Conservation (phyloP, 208 protist genomes). For the Wallacemonas collosoma region DNA sequence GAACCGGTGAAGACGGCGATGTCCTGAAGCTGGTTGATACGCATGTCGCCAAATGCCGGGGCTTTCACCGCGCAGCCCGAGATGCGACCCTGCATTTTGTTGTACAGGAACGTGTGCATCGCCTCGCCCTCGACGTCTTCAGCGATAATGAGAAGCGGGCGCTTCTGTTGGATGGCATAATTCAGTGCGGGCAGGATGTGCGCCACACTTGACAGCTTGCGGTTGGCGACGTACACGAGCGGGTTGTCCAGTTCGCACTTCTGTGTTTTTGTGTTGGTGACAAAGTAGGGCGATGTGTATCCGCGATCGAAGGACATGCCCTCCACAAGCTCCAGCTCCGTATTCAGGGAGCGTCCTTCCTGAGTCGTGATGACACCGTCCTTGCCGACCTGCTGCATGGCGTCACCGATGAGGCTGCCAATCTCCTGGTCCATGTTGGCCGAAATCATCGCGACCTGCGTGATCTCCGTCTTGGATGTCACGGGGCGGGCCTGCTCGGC, state of each 20-base stretch:
- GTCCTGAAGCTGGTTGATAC: slow-evolving; percentile 98
- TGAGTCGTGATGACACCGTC: slow-evolving; percentile 99
- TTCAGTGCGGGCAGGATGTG: slow-evolving; percentile 87
- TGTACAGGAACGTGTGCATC: slow-evolving; percentile 95
- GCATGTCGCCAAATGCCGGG: slow-evolving; percentile 99
- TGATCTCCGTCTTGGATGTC: slow-evolving; percentile 97
- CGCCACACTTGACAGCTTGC: slow-evolving; percentile 78
- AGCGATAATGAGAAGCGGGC: slow-evolving; percentile 87
- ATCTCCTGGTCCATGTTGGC: slow-evolving; percentile 99
- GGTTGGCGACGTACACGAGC: slow-evolving; percentile 93
- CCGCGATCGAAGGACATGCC: slow-evolving; percentile 99
- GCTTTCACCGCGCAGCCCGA: slow-evolving; percentile 95
- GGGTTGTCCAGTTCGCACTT: slow-evolving; percentile 97
- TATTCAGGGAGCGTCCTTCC: slow-evolving; percentile 98
- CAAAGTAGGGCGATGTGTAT: slow-evolving; percentile 99
- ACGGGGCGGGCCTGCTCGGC: slow-evolving; percentile 95
- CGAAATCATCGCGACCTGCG: slow-evolving; percentile 99
- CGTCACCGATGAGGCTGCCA: slow-evolving; percentile 98
- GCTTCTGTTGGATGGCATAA: slow-evolving; percentile 83
- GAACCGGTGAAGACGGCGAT: slow-evolving; percentile 99
- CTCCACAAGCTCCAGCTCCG: slow-evolving; percentile 98
- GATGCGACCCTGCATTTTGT: slow-evolving; percentile 89
- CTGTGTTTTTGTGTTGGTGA: slow-evolving; percentile 98
- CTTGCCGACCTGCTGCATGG: slow-evolving; percentile 99
- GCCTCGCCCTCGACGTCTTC: slow-evolving; percentile 93